Base-by-base conservation (phyloP, 1,139 yeast species). In the Suhomyces ambrosiae region DNA sequence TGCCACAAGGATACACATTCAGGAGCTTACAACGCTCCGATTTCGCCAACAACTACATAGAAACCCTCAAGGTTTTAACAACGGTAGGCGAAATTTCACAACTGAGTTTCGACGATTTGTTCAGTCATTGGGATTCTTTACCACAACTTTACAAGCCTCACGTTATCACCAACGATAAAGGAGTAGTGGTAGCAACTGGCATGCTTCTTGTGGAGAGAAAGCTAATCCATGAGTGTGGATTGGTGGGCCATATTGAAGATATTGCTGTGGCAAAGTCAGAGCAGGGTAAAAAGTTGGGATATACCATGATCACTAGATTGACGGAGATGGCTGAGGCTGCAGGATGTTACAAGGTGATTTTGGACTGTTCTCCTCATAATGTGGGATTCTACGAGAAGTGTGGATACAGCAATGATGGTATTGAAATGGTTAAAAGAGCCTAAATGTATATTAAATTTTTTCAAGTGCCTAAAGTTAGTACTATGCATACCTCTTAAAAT, bases 201-300 rank as follows among this genome's bases (percentile, higher is more conserved):
- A 70, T 69, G 74, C 56, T 71, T 24, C 47, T 71, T 9, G 60
- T 85, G 12, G 94, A 85, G 52, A 66, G 64, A 35, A 85, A 85
- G 52, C 50, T 81, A 42, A 81, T 84, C 35, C 97, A 90, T 58
- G 78, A 70, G 33, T 82, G 94, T 59, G 95, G 96, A 0, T 61
- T 71, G 37, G 95, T 88, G 9, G 98, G 97, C 4, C 98, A 92
- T 62, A 85, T 92, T 45, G 98, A 92, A 58, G 98, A 92, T 58
- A 90, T 92, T 43, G 86, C 97, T 0, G 96, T 92, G 5, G 76
- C 80, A 23, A 60, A 62, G 24, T 64, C 73, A 11, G 88, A 86
- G 58, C 97, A 90, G 54, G 98, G 98, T 7, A 82, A 83, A 58
- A 78, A 79, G 49, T 66, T 92, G 37, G 98, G 98, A 0, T 65